Evolutionary conservation across 306 rosid species (phyloP).

Genomic region (Calophaca sinica): DNA sequence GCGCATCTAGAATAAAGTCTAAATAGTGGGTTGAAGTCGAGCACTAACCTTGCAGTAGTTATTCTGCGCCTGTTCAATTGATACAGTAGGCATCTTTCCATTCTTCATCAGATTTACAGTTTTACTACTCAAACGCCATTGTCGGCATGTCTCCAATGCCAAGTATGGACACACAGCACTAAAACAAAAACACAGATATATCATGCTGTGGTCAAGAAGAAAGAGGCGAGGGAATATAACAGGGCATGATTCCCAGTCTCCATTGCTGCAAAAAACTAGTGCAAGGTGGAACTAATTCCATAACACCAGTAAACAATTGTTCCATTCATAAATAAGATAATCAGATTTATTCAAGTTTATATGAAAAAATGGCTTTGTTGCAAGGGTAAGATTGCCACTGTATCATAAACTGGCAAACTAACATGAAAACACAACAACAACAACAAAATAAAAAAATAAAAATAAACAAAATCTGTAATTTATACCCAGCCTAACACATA

Average conservation of each 20-base stretch:
- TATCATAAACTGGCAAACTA: constrained; percentile 37
- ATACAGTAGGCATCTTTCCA: constrained; percentile 98
- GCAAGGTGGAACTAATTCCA: constrained; percentile 32
- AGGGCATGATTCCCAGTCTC: constrained; percentile 24
- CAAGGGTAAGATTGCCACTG: constrained; percentile 34
- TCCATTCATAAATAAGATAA: constrained; percentile 14
- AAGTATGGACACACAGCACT: constrained; percentile 97
- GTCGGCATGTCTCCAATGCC: constrained; percentile 98
- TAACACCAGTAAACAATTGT: constrained; percentile 37
- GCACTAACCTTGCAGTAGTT: constrained; percentile 84
- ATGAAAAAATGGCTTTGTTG: constrained; percentile 32
- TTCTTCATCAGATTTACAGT: constrained; percentile 94
- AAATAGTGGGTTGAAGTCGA: constrained; percentile 25
- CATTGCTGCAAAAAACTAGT: constrained; percentile 33
- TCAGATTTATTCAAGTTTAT: constrained; percentile 33
- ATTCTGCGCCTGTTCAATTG: constrained; percentile 99
- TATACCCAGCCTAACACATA: constrained; percentile 28
- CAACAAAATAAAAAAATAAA: too few relatives aligned
- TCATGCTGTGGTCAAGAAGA: constrained; percentile 36
- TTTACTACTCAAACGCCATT: constrained; percentile 96
- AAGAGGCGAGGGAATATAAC: neutral
- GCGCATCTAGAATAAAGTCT: neutral
- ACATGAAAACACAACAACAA: neutral
- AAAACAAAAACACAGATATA: constrained; percentile 43
- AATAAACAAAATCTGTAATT: constrained; percentile 19